These are phyloP conservation scores for Hevea brasiliensis DNA, from an alignment of 345 rosid genomes.

Conservation along the genomic window DNA sequence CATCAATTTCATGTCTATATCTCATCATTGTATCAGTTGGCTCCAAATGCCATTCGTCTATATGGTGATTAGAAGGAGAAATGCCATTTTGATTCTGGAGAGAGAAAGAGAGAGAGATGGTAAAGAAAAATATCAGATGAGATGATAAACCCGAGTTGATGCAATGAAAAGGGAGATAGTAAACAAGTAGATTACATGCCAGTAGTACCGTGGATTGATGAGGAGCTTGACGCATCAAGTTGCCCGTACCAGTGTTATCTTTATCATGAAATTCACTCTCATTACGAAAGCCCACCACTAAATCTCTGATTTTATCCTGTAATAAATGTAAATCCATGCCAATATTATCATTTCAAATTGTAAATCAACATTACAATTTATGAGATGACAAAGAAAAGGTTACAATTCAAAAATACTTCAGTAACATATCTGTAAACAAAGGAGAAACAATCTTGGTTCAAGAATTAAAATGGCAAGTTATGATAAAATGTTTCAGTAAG, in stretches of 20 bases:
- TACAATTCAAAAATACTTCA: background rate
- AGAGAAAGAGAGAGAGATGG: background rate
- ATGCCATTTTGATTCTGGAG: conserved; percentile 38
- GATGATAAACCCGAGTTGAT: background rate
- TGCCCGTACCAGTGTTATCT: conserved; percentile 27
- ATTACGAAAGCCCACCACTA: conserved; percentile 38
- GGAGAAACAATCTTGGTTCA: background rate
- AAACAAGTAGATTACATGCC: conserved; percentile 37
- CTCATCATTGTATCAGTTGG: conserved; percentile 28
- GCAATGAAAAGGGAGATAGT: conserved; percentile 17
- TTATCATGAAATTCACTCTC: conserved; percentile 41
- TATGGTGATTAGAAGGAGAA: conserved; percentile 29
- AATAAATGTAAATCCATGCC: conserved; percentile 11
- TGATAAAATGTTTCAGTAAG: background rate
- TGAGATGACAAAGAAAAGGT: background rate
- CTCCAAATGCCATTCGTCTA: conserved; percentile 28
- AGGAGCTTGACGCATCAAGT: conserved; percentile 35
- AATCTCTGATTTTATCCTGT: conserved; percentile 75
- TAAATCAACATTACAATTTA: background rate
- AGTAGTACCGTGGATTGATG: conserved; percentile 47
- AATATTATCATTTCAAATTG: background rate
- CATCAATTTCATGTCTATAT: conserved; percentile 24
- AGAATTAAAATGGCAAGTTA: background rate
- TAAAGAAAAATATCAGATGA: background rate
- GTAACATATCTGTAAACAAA: background rate